Base-by-base conservation (phyloP, 2,329 filamentous ascomycete species). In the Sarocladium kiliense region DNA sequence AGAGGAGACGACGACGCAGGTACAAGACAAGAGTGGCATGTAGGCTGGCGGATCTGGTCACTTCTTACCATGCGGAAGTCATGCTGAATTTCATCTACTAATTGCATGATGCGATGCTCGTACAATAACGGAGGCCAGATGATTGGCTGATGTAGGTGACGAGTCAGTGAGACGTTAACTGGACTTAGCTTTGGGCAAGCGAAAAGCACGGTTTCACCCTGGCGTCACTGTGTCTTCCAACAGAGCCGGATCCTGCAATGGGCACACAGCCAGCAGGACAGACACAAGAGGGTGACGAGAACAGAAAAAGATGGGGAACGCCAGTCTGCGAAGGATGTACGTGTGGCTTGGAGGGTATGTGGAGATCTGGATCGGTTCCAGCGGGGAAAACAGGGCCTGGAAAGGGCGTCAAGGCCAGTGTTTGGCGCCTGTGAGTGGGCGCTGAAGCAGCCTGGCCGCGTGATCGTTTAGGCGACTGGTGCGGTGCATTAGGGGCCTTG, bases 381-480 rank as follows among this genome's bases (percentile, higher is more conserved):
- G 41, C 41, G 41, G 41, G 41, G 41, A 44, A 44, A 25, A n/a
- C 11, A n/a, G 36, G 36, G 36, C 36, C 7, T 39, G 36, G 36
- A 39, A 39, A 39, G 7, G n/a, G 36, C 12, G 11, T 5, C 36
- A 18, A 34, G 14, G 36, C 6, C 36, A 14, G n/a, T 18, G 12
- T 39, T 39, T 23, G 23, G 14, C 19, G 19, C 19, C 19, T 18
- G 21, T 27, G 44, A 9, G 44, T 4, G 12, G 23, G 7, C 44
- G 21, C 44, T 47, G 27, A 51, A 16, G 47, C 26, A 7, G 27
- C 4, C 27, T 34, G 47, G 11, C 47, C 47, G 12, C 47, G 47
- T 51, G 47, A 51, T 27, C 30, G 47, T 27, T 23, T 23, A 51
- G 47, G 25, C 44, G n/a, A 11, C 47, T 51, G 47, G 36, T 51